A percentile compares a stretch with the other conserved stretches of the same genome.
phyloP scores from a whole-genome alignment of 306 rosid species.

The Vachellia pachyceras region DNA sequence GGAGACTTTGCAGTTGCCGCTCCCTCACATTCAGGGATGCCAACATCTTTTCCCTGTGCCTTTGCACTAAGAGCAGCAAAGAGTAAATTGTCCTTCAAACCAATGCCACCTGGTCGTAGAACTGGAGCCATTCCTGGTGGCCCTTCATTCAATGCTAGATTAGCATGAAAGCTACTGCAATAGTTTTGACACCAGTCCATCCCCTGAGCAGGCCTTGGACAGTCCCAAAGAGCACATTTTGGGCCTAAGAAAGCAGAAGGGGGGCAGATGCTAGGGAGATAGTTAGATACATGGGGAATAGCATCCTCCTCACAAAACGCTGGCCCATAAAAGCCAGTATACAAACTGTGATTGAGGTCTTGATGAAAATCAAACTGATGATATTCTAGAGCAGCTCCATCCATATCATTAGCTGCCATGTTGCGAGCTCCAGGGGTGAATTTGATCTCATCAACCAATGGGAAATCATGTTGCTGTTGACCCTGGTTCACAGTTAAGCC shows the following conservation, averaged over 20 bases:
- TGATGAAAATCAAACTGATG: constrained; percentile 72
- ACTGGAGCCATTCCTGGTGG: constrained; percentile 98
- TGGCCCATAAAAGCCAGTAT: constrained; percentile 55
- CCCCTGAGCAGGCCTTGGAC: constrained; percentile 72
- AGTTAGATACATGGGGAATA: constrained; percentile 71
- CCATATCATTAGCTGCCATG: constrained; percentile 59
- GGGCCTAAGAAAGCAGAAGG: constrained; percentile 99
- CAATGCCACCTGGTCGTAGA: constrained; percentile 93
- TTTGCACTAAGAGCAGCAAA: constrained; percentile 90
- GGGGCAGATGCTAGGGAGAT: constrained; percentile 83
- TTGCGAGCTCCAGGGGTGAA: constrained; percentile 57
- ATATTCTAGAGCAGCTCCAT: constrained; percentile 74
- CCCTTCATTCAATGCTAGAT: constrained; percentile 93
- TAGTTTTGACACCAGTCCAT: constrained; percentile 92
- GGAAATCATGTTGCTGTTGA: constrained; percentile 72
- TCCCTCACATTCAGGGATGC: constrained; percentile 97
- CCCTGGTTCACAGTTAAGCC: constrained; percentile 61
- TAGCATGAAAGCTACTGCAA: constrained; percentile 94
- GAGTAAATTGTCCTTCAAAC: constrained; percentile 88
- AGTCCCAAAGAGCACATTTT: constrained; percentile 98
- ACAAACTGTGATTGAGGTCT: constrained; percentile 63
- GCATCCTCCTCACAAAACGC: constrained; percentile 64
- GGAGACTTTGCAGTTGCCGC: constrained; percentile 99
- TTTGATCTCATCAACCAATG: constrained; percentile 72
- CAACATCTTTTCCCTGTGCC: constrained; percentile 93